Evolutionary conservation across 2,329 filamentous ascomycete species (phyloP), one percentile per base, ranked within the genome.

Genomic region (Trichophyton rubrum): DNA sequence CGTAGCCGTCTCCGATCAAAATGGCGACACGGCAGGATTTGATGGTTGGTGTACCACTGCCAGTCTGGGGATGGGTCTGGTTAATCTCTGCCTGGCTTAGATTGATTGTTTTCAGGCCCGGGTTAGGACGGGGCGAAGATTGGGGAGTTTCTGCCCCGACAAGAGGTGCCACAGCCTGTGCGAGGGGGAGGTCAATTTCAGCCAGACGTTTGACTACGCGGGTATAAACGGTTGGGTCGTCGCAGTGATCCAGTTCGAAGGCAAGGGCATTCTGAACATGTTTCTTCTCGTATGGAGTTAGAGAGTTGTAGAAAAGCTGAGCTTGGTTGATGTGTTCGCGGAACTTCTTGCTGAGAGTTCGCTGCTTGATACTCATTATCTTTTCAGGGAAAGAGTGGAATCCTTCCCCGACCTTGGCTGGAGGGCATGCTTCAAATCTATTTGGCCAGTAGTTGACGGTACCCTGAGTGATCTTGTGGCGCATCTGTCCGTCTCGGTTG

Each of bases 391-490:
- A 87, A 55, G 90, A 87, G 3, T 83, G 71, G 65, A 90, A 93
- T 0, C 80, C 86, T 64, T 90, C 82, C 1, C 80, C 73, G 2
- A 74, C 68, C 0, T 77, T 79, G 0, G 86, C 84, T 0, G 89
- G 86, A 0, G 86, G 85, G 9, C 80, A 77, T 1, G 79, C 77
- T 1, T 82, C 79, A 67, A 82, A 85, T 2, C 87, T 81, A 73
- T 90, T 90, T 0, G 88, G 88, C 85, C 85, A 90, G 74, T 90
- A 90, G 74, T 90, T 90, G 65, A 87, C 82, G 0, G 80, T 85
- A 55, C 88, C 85, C 68, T 85, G 86, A 22, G 81, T 83, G 65
- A 93, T 90, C 2, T 80, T 85, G 71, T 92, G 88, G 2, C 86
- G 81, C 73, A 85, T 81, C 4, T 82, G 80, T 2, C 89, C 88